Conservation (phyloP, 257 asterid species). For the Leptodermis oblonga region DNA sequence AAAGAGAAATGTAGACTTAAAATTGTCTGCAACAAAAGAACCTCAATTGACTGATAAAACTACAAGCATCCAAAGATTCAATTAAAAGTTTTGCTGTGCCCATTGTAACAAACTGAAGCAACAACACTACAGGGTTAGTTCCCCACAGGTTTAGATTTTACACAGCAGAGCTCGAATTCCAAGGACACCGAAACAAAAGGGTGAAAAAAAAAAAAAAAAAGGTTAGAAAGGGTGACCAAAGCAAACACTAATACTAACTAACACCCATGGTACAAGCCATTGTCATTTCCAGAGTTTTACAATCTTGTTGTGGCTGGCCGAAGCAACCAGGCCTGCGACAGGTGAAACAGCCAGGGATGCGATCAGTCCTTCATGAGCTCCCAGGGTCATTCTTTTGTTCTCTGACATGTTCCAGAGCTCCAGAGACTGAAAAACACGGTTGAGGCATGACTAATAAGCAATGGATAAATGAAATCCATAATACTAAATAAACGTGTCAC, state of each 20-base stretch:
- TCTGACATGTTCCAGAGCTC: slow-evolving; percentile 91
- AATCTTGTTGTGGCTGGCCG: slow-evolving; percentile 84
- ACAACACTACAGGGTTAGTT: slow-evolving; percentile 7
- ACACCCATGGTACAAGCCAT: background rate
- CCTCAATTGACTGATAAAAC: background rate
- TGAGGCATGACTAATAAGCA: slow-evolving; percentile 25
- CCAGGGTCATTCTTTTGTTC: slow-evolving; percentile 73
- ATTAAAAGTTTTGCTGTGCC: background rate
- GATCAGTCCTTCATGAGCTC: slow-evolving; percentile 77
- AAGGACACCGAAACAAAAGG: no score
- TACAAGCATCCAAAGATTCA: background rate
- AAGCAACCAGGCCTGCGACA: slow-evolving; percentile 73
- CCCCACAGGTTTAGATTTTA: background rate
- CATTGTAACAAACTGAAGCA: background rate
- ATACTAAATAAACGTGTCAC: background rate
- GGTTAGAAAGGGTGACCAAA: background rate
- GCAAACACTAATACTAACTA: background rate
- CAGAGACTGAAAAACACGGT: slow-evolving; percentile 47
- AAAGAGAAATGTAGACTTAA: background rate
- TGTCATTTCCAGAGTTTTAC: slow-evolving; percentile 66
- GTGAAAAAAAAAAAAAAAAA: background rate
- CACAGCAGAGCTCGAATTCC: background rate
- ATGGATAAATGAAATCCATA: slow-evolving; percentile 13
- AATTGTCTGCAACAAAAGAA: background rate
- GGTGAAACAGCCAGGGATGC: slow-evolving; percentile 78